Evolutionary conservation across 371 early-diverging fungal genomes (phyloP), one percentile per base, ranked within the genome.

Genomic region (Mucor piriformis): DNA sequence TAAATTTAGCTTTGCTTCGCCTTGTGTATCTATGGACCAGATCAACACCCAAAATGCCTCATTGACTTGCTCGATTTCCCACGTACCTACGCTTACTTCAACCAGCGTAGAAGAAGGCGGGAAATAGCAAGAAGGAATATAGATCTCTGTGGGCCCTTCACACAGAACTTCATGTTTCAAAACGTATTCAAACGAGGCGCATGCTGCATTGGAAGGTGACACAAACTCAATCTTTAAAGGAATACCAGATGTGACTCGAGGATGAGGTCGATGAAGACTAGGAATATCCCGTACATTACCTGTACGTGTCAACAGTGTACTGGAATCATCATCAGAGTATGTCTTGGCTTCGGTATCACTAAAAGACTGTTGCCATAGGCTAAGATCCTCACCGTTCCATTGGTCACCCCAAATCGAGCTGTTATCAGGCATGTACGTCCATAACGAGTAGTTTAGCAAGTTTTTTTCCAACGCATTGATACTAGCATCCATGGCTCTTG

Each of bases 351-450:
- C n/a, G n/a, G n/a, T n/a, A n/a, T n/a, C n/a, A n/a, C n/a, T 33
- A 16, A 33, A 10, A 13, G 61, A 16, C 0, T 3, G 7, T 58
- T 81, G 79, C 72, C 74, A 81, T 1, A 83, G 59, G 53, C 76
- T 77, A 20, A 91, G 63, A 64, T 91, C 89, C 48, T 91, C 91
- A 3, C 88, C 88, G 51, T 88, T 87, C 91, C 91, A 91, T 18
- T 49, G 63, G 63, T 91, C 91, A 3, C 89, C 91, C 79, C 85
- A 81, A 50, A 62, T 63, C 56, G 79, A 58, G 40, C 63, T 61
- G 49, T 88, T 91, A 50, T 83, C 83, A 3, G 87, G 74, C 50
- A 79, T 74, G 64, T 90, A 90, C 35, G 82, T 83, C 91, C 91
- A 90, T 23, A 89, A 63, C 0, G 87, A 81, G 59, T 76, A 86